Conservation (phyloP, 2,329 filamentous ascomycete species). For the Ophiostoma himal-ulmi region DNA sequence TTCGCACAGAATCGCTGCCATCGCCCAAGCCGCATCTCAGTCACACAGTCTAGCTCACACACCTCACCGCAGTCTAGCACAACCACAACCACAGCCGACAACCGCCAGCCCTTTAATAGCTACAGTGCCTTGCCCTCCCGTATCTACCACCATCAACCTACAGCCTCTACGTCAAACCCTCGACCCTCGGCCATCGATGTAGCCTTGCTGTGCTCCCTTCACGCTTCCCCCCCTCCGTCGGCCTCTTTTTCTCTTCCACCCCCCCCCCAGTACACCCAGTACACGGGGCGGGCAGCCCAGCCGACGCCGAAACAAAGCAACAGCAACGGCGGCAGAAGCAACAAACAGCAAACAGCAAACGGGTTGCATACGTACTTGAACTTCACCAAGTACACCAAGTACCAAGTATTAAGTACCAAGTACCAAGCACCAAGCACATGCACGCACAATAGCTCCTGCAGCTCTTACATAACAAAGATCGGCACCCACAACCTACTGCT, state of each 20-base stretch:
- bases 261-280: constrained; percentile 10
- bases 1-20: background rate
- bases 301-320: constrained; percentile 16
- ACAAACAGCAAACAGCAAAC: background rate
- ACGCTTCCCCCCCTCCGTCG: constrained; percentile 4
- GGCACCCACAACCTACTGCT: background rate
- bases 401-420: background rate
- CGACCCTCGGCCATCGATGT: constrained; percentile 21
- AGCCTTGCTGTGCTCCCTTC: constrained; percentile 17
- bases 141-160: background rate
- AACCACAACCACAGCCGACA: constrained; percentile 13
- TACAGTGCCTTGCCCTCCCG: too few relatives aligned
- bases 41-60: background rate
- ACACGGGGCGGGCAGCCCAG: constrained; percentile 21
- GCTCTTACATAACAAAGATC: constrained; percentile 11
- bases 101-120: background rate
- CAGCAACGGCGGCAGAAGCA: background rate
- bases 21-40: background rate
- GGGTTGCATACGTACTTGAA: background rate
- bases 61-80: background rate
- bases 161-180: background rate
- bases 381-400: background rate
- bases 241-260: background rate
- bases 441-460: background rate
- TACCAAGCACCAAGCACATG: background rate